These are phyloP conservation scores for Citrus medica DNA, from an alignment of 345 rosid genomes.

Conservation along the genomic window DNA sequence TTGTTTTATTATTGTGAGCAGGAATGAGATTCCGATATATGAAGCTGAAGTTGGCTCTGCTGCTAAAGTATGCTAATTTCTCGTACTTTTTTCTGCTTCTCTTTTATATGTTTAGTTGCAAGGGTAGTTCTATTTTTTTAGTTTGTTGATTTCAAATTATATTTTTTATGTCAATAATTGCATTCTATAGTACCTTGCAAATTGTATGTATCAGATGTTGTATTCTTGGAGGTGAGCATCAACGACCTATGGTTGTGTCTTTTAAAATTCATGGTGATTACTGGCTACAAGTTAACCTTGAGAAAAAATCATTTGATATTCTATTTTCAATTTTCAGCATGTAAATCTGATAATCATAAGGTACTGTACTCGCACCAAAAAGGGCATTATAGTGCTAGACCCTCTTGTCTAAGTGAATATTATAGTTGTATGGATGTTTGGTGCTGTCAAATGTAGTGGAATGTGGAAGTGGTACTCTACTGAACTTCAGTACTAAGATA, in stretches of 20 bases:
- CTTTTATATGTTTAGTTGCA: neutral
- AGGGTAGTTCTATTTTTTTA: neutral
- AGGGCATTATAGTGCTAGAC: neutral
- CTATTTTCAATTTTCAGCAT: neutral
- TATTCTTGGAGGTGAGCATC: neutral
- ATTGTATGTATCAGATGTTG: neutral
- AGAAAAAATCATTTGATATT: neutral
- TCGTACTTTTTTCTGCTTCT: neutral
- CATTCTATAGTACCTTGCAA: neutral
- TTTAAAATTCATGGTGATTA: neutral
- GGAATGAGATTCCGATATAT: constrained; percentile 91
- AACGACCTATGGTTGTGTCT: neutral
- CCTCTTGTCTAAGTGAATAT: neutral
- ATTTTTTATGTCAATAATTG: neutral
- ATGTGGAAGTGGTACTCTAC: neutral
- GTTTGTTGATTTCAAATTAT: neutral
- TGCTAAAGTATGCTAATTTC: constrained; percentile 49
- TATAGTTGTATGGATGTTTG: neutral
- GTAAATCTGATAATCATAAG: neutral
- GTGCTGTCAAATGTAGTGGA: neutral
- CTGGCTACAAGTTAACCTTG: neutral
- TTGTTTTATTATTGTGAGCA: constrained; percentile 81
- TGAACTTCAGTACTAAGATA: neutral
- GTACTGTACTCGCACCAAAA: neutral
- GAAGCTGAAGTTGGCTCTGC: constrained; percentile 98